A percentile compares a stretch with the other conserved stretches of the same genome.
phyloP scores from a whole-genome alignment of 805 yeast species.

The Kluyveromyces starmeri region DNA sequence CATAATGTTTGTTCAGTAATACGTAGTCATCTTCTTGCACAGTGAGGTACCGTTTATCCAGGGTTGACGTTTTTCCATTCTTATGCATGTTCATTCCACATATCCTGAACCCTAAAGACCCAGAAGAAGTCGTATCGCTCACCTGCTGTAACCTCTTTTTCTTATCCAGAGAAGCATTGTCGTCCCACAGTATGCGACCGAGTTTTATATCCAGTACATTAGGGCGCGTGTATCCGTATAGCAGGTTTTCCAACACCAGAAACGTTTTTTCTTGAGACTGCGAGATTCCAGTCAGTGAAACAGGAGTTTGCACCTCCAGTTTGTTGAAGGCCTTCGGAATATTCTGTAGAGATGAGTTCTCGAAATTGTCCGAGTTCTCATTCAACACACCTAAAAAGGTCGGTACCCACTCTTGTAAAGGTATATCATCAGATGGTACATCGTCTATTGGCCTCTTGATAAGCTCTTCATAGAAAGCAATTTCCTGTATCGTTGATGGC shows the following conservation, averaged over 20 bases:
- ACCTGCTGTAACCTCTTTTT: slow-evolving; percentile 52
- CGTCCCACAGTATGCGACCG: slow-evolving; percentile 66
- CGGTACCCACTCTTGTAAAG: slow-evolving; percentile 24
- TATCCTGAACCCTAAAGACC: slow-evolving; percentile 62
- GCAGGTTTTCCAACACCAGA: slow-evolving; percentile 63
- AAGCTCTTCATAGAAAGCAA: slow-evolving; percentile 53
- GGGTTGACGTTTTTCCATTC: slow-evolving; percentile 11
- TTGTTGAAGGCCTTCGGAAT: neutral
- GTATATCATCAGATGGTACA: slow-evolving; percentile 18
- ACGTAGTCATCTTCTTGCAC: slow-evolving; percentile 35
- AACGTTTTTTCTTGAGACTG: slow-evolving; percentile 18
- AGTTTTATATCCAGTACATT: slow-evolving; percentile 76
- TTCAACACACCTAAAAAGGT: slow-evolving; percentile 23
- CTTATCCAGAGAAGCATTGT: slow-evolving; percentile 49
- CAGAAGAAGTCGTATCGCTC: slow-evolving; percentile 68
- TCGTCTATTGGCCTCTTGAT: slow-evolving; percentile 12
- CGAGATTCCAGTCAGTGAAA: neutral
- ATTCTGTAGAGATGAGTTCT: slow-evolving; percentile 5
- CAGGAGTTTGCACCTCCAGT: neutral
- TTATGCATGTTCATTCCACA: slow-evolving; percentile 74
- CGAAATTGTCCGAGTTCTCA: slow-evolving; percentile 17
- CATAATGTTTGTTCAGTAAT: slow-evolving; percentile 58
- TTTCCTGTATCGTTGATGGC: slow-evolving; percentile 53
- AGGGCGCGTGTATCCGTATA: slow-evolving; percentile 55
- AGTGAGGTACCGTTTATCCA: slow-evolving; percentile 13